Conservation (phyloP, 2,329 filamentous ascomycete genomes). For the Alternaria arborescens region DNA sequence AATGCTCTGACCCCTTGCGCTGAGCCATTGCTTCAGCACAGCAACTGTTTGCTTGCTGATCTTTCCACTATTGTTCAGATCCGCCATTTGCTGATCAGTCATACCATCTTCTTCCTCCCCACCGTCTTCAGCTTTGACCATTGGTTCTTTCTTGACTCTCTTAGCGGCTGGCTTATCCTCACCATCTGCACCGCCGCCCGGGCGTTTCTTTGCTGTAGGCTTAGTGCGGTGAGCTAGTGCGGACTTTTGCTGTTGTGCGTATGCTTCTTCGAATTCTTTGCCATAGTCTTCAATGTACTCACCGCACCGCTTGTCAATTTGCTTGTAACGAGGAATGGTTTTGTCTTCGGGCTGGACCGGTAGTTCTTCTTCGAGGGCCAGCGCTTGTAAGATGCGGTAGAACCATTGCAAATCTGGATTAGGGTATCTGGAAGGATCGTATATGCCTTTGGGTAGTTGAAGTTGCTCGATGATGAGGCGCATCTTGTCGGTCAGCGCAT, state of each 20-base stretch:
- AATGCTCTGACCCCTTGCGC: slow-evolving; percentile 31
- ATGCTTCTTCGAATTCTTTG: slow-evolving; percentile 69
- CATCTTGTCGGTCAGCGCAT: slow-evolving; percentile 82
- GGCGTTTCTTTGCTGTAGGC: slow-evolving; percentile 55
- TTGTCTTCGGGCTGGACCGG: slow-evolving; percentile 78
- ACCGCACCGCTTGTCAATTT: slow-evolving; percentile 86
- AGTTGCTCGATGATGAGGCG: slow-evolving; percentile 82
- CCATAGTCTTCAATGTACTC: slow-evolving; percentile 82
- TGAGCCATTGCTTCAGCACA: slow-evolving; percentile 45
- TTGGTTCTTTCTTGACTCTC: slow-evolving; percentile 39
- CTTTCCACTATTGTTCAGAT: slow-evolving; percentile 54
- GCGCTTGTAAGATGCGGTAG: slow-evolving; percentile 89
- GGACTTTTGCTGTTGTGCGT: slow-evolving; percentile 51
- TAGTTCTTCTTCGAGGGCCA: slow-evolving; percentile 90
- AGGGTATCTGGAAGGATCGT: slow-evolving; percentile 86
- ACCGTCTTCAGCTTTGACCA: slow-evolving; percentile 31
- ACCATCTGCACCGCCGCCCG: slow-evolving; percentile 16
- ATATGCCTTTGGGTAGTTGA: slow-evolving; percentile 84
- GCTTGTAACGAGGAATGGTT: slow-evolving; percentile 82
- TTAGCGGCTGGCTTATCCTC: slow-evolving; percentile 33
- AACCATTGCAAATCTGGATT: slow-evolving; percentile 97
- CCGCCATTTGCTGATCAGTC: slow-evolving; percentile 57
- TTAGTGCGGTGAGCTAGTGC: slow-evolving; percentile 56
- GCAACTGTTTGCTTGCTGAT: slow-evolving; percentile 54
- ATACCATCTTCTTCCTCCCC: slow-evolving; percentile 37